Conservation (phyloP, 106 monocot species). For the Dendrobium nobile region DNA sequence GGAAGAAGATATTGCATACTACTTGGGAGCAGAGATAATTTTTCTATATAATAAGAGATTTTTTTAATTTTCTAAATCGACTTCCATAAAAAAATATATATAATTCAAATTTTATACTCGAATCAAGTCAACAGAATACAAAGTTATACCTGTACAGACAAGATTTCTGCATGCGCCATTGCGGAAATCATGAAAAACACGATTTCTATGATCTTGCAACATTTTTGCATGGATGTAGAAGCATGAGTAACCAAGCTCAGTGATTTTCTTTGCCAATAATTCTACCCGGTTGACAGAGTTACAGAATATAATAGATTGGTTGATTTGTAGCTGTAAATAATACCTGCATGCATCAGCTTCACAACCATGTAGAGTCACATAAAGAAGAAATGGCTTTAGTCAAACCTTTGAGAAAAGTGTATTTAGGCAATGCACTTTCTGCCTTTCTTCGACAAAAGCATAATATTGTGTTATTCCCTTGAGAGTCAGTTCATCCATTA, state of each 20-base stretch:
- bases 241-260: slow-evolving; percentile 95
- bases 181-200: slow-evolving; percentile 71
- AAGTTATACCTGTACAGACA: slow-evolving; percentile 67
- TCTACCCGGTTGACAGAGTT: slow-evolving; percentile 98
- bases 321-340: slow-evolving; percentile 48
- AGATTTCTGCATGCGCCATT: slow-evolving; percentile 68
- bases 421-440: slow-evolving; percentile 97
- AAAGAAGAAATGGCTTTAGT: not conserved
- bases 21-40: no score
- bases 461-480: slow-evolving; percentile 96
- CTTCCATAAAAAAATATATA: no score
- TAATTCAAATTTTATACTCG: no score
- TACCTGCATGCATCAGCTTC: slow-evolving; percentile 1
- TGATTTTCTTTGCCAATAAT: slow-evolving; percentile 90
- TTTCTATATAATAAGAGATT: no score
- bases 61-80: no score
- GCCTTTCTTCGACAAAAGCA: slow-evolving; percentile 97
- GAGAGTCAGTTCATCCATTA: slow-evolving; percentile 96
- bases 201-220: slow-evolving; percentile 61
- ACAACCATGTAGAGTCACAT: not conserved
- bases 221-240: slow-evolving; percentile 29
- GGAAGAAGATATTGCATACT: no score
- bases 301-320: slow-evolving; percentile 97
- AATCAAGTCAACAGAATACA: slow-evolving; percentile 8
- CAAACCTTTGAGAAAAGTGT: slow-evolving; percentile 97